A percentile compares a stretch with the other conserved stretches of the same genome.
These are phyloP conservation scores for Colletotrichum chlorophyti DNA, from an alignment of 2,329 filamentous ascomycete species.

Conservation along the genomic window DNA sequence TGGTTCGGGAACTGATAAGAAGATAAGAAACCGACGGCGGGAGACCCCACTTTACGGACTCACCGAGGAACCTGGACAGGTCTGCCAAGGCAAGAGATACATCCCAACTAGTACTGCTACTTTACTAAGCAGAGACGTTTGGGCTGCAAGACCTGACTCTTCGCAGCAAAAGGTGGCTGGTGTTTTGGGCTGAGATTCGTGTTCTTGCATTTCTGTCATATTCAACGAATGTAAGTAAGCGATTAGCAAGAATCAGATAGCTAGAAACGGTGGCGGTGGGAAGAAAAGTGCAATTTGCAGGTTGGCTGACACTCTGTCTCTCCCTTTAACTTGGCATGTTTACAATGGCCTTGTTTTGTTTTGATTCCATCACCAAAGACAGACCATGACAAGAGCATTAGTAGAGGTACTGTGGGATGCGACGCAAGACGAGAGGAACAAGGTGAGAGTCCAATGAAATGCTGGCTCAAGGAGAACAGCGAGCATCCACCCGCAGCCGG, in stretches of 20 bases:
- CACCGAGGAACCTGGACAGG: constrained; percentile 6
- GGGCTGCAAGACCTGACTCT: constrained; percentile 21
- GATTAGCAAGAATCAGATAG: no score
- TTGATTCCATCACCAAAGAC: constrained; percentile 10
- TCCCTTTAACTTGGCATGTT: constrained; percentile 1
- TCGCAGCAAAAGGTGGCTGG: constrained; percentile 20
- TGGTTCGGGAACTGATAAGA: constrained; percentile 22
- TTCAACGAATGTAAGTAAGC: no score
- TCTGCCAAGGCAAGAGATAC: no score
- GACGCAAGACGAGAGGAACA: constrained; percentile 14
- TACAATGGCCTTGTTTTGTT: constrained; percentile 9
- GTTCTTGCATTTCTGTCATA: no score
- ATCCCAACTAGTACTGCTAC: not conserved
- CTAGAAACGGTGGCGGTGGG: no score
- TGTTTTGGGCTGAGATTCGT: not conserved
- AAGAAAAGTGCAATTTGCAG: constrained; percentile 5
- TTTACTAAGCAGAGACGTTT: no score
- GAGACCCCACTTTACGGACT: not conserved
- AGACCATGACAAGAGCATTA: not conserved
- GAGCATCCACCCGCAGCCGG: constrained; percentile 12
- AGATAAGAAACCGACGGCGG: not conserved
- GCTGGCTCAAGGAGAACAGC: constrained; percentile 9
- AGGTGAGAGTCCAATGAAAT: constrained; percentile 4
- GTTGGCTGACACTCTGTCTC: not conserved
- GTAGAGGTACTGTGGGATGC: not conserved